Base-by-base conservation (phyloP, 768 basidiomycete species). In the Lentinula sp. region DNA sequence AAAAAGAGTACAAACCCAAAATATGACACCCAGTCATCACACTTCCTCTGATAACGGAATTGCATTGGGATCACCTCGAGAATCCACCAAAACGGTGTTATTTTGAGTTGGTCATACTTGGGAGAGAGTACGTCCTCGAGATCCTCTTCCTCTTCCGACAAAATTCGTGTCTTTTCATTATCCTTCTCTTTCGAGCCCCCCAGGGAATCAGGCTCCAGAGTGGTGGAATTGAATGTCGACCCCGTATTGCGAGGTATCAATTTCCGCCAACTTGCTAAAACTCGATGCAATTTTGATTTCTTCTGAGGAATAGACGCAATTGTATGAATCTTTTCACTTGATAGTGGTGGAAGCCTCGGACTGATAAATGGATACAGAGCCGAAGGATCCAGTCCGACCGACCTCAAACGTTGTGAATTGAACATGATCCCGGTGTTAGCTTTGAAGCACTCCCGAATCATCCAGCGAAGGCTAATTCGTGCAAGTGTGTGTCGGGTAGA, bases 381-480 rank as follows among this genome's bases (percentile, higher is more conserved):
- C 57, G 70, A 55, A 0, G 77, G 77, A 57, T 86, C 81, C 56
- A 87, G 66, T 0, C 85, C 79, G 9, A 81, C 68, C 4, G 68
- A 61, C 16, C 69, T 70, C 43, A 86, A 73, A 18, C 72, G 74
- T 23, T 76, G 74, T 1, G 74, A 65, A 18, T 79, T 71, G 73
- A 88, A 88, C 66, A 85, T 73, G 63, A 88, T 85, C 0, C 86
- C 87, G 1, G 77, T 77, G 3, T 83, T 66, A 6, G 79, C 68
- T 54, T 74, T 75, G 77, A 88, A 85, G 63, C 80, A 82, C 66
- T 90, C 80, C 42, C 87, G 81, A 61, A 90, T 75, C 86, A 90
- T 88, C 88, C 88, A 86, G 0, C 81, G 76, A 3, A 86, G 74
- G 1, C 83, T 70, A 37, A 85, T 81, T 39, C 81, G 78, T 5